Percentiles rank a stretch among this genome's conserved stretches.
Conservation (phyloP, 2,329 filamentous ascomycete genomes). For the Amauroascus niger region DNA sequence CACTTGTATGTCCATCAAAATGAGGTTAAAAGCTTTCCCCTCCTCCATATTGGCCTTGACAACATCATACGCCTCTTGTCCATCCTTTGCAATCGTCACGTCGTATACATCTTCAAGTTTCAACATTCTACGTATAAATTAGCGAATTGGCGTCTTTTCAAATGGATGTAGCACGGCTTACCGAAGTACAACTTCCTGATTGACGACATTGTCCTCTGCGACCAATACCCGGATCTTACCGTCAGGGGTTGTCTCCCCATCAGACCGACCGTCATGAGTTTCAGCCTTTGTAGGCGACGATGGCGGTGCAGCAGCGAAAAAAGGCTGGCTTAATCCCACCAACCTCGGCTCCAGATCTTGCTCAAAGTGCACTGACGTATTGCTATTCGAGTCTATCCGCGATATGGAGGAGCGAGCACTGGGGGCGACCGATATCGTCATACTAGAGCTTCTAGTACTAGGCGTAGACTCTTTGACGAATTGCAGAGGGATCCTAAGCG, state of each 20-base stretch:
- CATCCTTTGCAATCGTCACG: slow-evolving; percentile 83
- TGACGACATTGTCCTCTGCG: slow-evolving; percentile 89
- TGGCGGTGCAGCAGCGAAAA: slow-evolving; percentile 30
- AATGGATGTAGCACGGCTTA: background rate
- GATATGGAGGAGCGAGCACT: slow-evolving; percentile 2
- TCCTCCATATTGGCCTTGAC: slow-evolving; percentile 60
- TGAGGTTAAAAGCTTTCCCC: slow-evolving; percentile 71
- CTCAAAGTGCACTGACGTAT: background rate
- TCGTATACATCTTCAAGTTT: slow-evolving; percentile 48
- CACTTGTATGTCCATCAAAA: slow-evolving; percentile 93
- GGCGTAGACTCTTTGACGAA: slow-evolving; percentile 61
- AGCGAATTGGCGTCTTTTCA: background rate
- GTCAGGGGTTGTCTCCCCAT: background rate
- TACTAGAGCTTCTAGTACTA: slow-evolving; percentile 20
- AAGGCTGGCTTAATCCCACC: slow-evolving; percentile 5
- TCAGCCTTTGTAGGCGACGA: slow-evolving; percentile 60
- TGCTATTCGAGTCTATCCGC: background rate
- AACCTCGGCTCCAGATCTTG: slow-evolving; percentile 3
- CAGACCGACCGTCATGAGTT: slow-evolving; percentile 40
- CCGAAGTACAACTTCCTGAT: slow-evolving; percentile 72
- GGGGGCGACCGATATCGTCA: background rate
- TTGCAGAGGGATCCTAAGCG: slow-evolving; percentile 74
- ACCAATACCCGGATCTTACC: slow-evolving; percentile 76
- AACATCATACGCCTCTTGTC: slow-evolving; percentile 77
- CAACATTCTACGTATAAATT: slow-evolving; percentile 39